Evolutionary conservation across 2,329 filamentous ascomycete genomes (phyloP).

Genomic region (Aspergillus viridinutans): DNA sequence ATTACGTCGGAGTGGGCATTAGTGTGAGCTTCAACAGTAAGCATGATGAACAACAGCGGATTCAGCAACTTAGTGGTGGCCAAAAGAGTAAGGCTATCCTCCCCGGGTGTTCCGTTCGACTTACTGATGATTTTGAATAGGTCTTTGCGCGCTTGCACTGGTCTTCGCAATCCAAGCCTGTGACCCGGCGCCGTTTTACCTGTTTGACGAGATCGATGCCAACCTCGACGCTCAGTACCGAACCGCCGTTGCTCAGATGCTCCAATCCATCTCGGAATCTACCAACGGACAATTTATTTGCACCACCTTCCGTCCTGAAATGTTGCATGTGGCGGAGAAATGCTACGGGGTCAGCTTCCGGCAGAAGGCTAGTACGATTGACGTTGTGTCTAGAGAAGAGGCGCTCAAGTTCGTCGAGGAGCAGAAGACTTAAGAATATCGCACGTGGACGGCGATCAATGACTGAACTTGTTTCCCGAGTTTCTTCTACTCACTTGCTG

Average conservation of each 20-base stretch:
- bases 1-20: conserved; percentile 94
- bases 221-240: conserved; percentile 98
- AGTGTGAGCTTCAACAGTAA: conserved; percentile 98
- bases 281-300: conserved; percentile 83
- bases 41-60: conserved; percentile 95
- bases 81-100: conserved; percentile 75
- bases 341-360: conserved; percentile 91
- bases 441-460: not conserved
- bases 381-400: conserved; percentile 81
- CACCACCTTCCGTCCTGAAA: conserved; percentile 96
- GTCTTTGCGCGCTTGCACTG: conserved; percentile 91
- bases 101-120: not conserved
- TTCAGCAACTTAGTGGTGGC: conserved; percentile 93
- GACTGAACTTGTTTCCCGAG: not conserved
- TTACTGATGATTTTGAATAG: conserved; percentile 40
- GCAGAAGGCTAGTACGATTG: conserved; percentile 91
- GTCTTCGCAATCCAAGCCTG: conserved; percentile 99
- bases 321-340: conserved; percentile 91
- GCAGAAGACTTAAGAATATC: conserved; percentile 51
- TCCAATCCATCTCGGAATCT: conserved; percentile 66
- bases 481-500: conserved; percentile 8
- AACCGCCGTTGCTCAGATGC: conserved; percentile 85
- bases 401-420: conserved; percentile 93
- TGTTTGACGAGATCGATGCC: conserved; percentile 98
- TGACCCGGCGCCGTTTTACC: conserved; percentile 95